phyloP scores from a whole-genome alignment of 768 basidiomycete species.

The Boletales sp. region DNA sequence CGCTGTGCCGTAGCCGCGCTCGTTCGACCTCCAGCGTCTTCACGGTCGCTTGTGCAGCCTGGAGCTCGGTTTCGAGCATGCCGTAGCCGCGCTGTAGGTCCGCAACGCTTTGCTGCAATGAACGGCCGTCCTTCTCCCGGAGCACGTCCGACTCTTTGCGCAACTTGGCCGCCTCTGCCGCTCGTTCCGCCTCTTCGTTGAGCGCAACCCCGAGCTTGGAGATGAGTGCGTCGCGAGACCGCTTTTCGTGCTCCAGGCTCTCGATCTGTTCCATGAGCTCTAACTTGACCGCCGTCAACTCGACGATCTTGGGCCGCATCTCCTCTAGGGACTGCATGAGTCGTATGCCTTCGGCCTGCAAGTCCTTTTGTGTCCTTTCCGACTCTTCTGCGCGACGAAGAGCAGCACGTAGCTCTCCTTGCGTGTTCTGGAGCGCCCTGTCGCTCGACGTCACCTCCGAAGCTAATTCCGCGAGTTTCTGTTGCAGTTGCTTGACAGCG shows the following conservation, averaged over 20 bases:
- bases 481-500: slow-evolving; percentile 50
- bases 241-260: slow-evolving; percentile 49
- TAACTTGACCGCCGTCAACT: slow-evolving; percentile 69
- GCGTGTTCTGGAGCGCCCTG: slow-evolving; percentile 55
- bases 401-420: slow-evolving; percentile 64
- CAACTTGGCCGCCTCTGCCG: slow-evolving; percentile 43
- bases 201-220: slow-evolving; percentile 58
- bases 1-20: slow-evolving; percentile 53
- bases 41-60: slow-evolving; percentile 48
- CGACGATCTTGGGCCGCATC: slow-evolving; percentile 81
- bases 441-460: slow-evolving; percentile 50
- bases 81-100: slow-evolving; percentile 63
- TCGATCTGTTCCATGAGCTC: slow-evolving; percentile 65
- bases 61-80: slow-evolving; percentile 61
- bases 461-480: slow-evolving; percentile 53
- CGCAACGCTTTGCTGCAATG: slow-evolving; percentile 45
- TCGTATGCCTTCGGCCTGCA: slow-evolving; percentile 74
- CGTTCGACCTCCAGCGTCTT: slow-evolving; percentile 65
- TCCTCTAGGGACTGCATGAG: slow-evolving; percentile 82
- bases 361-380: slow-evolving; percentile 63
- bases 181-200: slow-evolving; percentile 51
- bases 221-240: slow-evolving; percentile 54
- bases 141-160: slow-evolving; percentile 42
- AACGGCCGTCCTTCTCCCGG: slow-evolving; percentile 50
- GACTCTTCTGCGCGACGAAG: slow-evolving; percentile 71